Evolutionary conservation across 169 alveolate species (phyloP), one percentile per base, ranked within the genome.

Genomic region (Babesia bovis): DNA sequence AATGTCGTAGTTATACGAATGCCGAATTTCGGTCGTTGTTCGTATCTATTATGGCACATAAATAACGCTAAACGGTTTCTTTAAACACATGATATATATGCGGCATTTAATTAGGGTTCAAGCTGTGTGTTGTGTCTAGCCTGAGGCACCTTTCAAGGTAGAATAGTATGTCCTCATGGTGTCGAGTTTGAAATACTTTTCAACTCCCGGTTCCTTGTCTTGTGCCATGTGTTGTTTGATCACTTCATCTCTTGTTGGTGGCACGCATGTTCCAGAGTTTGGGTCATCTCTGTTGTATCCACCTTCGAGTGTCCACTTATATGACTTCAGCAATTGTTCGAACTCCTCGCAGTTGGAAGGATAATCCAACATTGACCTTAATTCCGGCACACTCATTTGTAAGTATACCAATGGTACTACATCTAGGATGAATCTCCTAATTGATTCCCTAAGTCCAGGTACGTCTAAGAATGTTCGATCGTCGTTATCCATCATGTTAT

Each of bases 351-450:
- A 66, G 57, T 68, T 66, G 21, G 28, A 21, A 40, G 32, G 51
- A 40, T 35, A 78, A 53, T 78, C 40, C 28, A 78, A 61, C 41
- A 70, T 45, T 3, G 53, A 3, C 41, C 66, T 1, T 26, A 78
- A 10, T 51, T 78, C 87, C 2, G 83, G 78, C 50, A 78, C 83
- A 25, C 63, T 36, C 69, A 78, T 78, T 40, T 78, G 73, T 35
- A 52, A 56, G 42, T 78, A 78, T 25, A 69, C 84, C 59, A 78
- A 47, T 41, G 87, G 83, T 35, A 68, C 57, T 2, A 78, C 70
- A 38, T 78, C 87, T 12, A 78, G 69, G 12, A 69, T 41, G 63
- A 76, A 76, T 51, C 79, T 4, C 47, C 85, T 9, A 13, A 66
- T 66, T n/a, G 77, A 52, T 19, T 78, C 83, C 4, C 61, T 23